Evolutionary conservation across 2,329 filamentous ascomycete genomes (phyloP).

Genomic region (Endocalyx cinctus): DNA sequence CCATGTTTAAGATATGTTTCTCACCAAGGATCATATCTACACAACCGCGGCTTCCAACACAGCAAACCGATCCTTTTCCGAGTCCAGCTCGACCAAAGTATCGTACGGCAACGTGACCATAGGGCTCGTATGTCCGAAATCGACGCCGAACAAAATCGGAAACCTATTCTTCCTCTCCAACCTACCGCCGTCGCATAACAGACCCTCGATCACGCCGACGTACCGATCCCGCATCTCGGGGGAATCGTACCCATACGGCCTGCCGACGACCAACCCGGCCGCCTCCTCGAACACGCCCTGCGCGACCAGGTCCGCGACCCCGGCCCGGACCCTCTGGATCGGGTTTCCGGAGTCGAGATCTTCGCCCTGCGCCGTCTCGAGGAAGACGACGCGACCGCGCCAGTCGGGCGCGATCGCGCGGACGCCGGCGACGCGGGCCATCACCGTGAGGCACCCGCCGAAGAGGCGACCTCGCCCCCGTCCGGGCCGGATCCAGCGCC

Average conservation of each 20-base stretch:
- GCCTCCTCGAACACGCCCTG: conserved; percentile 37
- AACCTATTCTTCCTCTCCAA: conserved; percentile 27
- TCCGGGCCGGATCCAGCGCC: conserved; percentile 34
- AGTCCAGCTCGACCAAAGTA: conserved; percentile 33
- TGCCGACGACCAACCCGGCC: conserved; percentile 36
- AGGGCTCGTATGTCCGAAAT: conserved; percentile 38
- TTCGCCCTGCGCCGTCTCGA: conserved; percentile 36
- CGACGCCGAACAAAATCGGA: conserved; percentile 37
- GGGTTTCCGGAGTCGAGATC: conserved; percentile 18
- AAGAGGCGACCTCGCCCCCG: conserved; percentile 38
- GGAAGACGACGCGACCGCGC: conserved; percentile 33
- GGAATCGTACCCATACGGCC: conserved; percentile 36
- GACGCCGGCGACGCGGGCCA: conserved; percentile 32
- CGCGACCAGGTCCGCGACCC: conserved; percentile 36
- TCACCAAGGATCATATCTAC: too few species aligned
- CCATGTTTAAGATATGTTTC: too few species aligned
- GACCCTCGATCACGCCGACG: conserved; percentile 23
- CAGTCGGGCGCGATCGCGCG: conserved; percentile 30
- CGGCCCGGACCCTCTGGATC: conserved; percentile 27
- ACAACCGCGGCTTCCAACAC: conserved; percentile 22
- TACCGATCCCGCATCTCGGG: conserved; percentile 24
- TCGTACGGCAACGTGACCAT: conserved; percentile 38
- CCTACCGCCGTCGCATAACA: conserved; percentile 31
- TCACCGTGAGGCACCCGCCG: conserved; percentile 37
- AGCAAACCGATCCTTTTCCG: conserved; percentile 30